Evolutionary conservation across 2,329 filamentous ascomycete genomes (phyloP), one percentile per base, ranked within the genome.

Genomic region (Verticillium zaregamsianum): DNA sequence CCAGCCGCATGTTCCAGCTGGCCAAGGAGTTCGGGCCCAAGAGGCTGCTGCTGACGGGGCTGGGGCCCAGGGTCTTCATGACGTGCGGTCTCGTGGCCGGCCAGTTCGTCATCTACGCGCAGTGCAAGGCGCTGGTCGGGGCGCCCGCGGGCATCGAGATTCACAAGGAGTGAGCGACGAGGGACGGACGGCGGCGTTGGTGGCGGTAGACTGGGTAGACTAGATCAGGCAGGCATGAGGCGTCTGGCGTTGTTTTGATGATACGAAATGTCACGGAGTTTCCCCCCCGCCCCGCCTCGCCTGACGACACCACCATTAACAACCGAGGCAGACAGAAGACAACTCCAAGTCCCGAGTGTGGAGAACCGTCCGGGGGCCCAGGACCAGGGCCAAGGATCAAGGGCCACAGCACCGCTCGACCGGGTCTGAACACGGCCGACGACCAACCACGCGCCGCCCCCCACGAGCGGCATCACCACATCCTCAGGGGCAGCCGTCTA

Each of bases 21-120:
- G 82, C 82, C 1, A 67, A 71, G 28, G 80, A 84, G 68, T 83
- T 84, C 60, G 82, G 82, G 0, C 80, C 81, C 3, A 79, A 76
- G 68, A 72, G 80, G 9, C 65, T 84, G 64, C 66, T 84, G 33
- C 63, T 80, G 8, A 74, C 79, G 0, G 82, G 82, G 0, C 71
- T 84, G 59, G 82, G 80, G 1, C 81, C 82, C 14, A 78, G 82
- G 72, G 56, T 84, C 5, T 63, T 84, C 61, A 84, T 84, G 82
- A 84, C 81, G 1, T 83, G 80, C 59, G 81, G 78, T 5, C 69
- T 84, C 32, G 82, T 84, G 0, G 77, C 81, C 1, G 80, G 77
- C 0, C 82, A 84, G 67, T 84, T 84, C 67, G 81, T 84, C 25
- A 83, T 84, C 39, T 84, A 84, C 60, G 80, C 81, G 3, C 80